A percentile compares a stretch with the other conserved stretches of the same genome.
These are phyloP conservation scores for Mimosa bimucronata DNA, from an alignment of 306 rosid species.

Conservation along the genomic window DNA sequence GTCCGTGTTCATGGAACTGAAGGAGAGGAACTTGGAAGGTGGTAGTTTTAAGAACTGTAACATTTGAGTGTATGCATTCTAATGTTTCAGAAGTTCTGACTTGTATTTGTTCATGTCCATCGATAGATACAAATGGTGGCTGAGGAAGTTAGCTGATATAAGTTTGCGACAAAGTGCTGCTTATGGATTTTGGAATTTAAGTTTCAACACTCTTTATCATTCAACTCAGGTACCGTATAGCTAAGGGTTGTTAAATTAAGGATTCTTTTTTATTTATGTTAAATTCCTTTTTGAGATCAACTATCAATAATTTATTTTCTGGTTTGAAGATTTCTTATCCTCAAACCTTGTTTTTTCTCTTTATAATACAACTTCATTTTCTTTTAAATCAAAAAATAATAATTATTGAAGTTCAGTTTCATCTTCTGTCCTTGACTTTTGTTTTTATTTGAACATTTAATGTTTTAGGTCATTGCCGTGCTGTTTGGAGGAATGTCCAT, in stretches of 20 bases:
- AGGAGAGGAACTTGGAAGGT: conserved; percentile 83
- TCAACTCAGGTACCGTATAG: conserved; percentile 75
- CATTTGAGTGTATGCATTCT: conserved; percentile 20
- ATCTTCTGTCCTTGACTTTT: conserved; percentile 41
- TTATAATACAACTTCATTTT: not conserved
- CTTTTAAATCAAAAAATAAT: not conserved
- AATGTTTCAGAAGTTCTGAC: conserved; percentile 35
- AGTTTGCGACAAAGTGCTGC: conserved; percentile 93
- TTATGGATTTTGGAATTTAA: conserved; percentile 84
- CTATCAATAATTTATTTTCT: conserved; percentile 10
- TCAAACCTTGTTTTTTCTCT: not conserved
- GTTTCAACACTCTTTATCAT: conserved; percentile 87
- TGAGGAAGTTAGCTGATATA: conserved; percentile 79
- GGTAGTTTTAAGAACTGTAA: conserved; percentile 32
- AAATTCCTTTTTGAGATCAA: conserved; percentile 8
- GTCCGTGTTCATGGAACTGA: conserved; percentile 96
- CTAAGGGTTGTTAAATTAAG: conserved; percentile 15
- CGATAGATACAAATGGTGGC: conserved; percentile 80
- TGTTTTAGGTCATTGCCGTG: conserved; percentile 77
- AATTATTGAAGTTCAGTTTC: conserved; percentile 22
- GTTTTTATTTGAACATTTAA: conserved; percentile 36
- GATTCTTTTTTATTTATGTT: not conserved
- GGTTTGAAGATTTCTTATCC: not conserved
- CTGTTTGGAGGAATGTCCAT: conserved; percentile 90
- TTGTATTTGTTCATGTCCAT: conserved; percentile 29